These are phyloP conservation scores for Pythium grandisporangium DNA, from an alignment of 352 stramenopile species.

Conservation along the genomic window DNA sequence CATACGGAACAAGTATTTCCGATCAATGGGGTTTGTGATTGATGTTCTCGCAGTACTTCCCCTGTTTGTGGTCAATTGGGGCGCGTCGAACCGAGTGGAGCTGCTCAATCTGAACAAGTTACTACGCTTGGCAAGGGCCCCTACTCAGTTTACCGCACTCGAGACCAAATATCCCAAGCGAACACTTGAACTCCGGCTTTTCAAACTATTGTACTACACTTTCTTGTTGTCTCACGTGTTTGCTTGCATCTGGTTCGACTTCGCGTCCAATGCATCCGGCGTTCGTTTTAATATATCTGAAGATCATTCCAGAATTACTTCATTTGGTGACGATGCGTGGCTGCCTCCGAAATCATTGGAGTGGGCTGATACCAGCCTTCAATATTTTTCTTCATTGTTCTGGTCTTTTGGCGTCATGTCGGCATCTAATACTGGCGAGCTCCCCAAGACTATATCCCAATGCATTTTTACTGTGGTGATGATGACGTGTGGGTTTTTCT, in stretches of 20 bases:
- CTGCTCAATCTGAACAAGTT: slow-evolving; percentile 66
- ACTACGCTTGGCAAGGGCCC: slow-evolving; percentile 42
- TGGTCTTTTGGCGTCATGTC: slow-evolving; percentile 69
- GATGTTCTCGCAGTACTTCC: slow-evolving; percentile 41
- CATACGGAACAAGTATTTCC: slow-evolving; percentile 38
- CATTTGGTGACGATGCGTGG: slow-evolving; percentile 17
- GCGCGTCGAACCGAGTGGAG: slow-evolving; percentile 11
- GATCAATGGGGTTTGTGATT: slow-evolving; percentile 28
- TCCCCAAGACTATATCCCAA: slow-evolving; percentile 38
- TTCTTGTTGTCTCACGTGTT: slow-evolving; percentile 50
- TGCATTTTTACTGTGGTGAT: slow-evolving; percentile 45
- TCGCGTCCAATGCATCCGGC: slow-evolving; percentile 16
- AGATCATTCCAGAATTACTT: background rate
- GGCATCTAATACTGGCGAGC: slow-evolving; percentile 32
- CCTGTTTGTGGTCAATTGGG: slow-evolving; percentile 40
- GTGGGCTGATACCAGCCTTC: slow-evolving; percentile 14
- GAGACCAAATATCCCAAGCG: slow-evolving; percentile 59
- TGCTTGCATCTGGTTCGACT: slow-evolving; percentile 61
- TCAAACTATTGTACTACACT: slow-evolving; percentile 73
- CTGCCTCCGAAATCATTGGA: slow-evolving; percentile 20
- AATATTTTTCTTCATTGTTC: slow-evolving; percentile 57
- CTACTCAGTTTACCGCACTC: slow-evolving; percentile 31
- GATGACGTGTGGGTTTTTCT: slow-evolving; percentile 57
- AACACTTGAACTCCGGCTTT: slow-evolving; percentile 46
- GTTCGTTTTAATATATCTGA: slow-evolving; percentile 2